A percentile compares a stretch with the other conserved stretches of the same genome.
Evolutionary conservation across 495 filamentous ascomycete genomes (phyloP).

Genomic region (Neurospora pannonica): DNA sequence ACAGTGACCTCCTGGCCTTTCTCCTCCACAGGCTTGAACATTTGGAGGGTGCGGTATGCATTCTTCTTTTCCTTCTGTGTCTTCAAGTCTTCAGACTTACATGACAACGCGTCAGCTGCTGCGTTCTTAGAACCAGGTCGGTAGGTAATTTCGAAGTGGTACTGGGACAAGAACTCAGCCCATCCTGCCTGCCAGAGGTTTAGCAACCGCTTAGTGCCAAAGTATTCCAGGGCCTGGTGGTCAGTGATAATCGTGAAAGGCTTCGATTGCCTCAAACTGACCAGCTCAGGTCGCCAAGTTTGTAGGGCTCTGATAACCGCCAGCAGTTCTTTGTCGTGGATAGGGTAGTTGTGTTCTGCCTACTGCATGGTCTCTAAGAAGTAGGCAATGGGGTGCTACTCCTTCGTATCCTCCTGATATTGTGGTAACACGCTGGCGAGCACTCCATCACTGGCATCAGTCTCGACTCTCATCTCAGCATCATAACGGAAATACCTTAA

Average conservation of each 20-base stretch:
- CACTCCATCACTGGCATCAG: neutral
- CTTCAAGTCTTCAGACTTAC: neutral
- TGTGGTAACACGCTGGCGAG: neutral
- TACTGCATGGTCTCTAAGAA: neutral
- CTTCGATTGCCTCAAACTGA: neutral
- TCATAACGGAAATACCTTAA: neutral
- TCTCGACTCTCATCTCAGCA: neutral
- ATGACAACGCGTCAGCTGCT: neutral
- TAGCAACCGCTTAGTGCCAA: neutral
- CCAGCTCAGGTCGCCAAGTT: neutral
- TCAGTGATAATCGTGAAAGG: too few species aligned
- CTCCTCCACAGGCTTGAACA: neutral
- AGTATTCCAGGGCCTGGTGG: neutral
- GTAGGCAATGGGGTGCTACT: neutral
- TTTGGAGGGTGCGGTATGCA: neutral
- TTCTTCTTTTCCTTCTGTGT: neutral
- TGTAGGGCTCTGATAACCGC: neutral
- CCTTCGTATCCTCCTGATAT: neutral
- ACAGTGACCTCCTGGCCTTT: too few species aligned
- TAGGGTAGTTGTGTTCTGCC: constrained; percentile 1
- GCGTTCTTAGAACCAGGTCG: neutral
- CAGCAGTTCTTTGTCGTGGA: neutral
- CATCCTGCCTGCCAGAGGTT: neutral
- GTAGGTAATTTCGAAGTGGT: neutral
- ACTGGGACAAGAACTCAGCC: neutral